Evolutionary conservation across 257 asterid species (phyloP), one percentile per base, ranked within the genome.

Genomic region (Linderniella brevidens): DNA sequence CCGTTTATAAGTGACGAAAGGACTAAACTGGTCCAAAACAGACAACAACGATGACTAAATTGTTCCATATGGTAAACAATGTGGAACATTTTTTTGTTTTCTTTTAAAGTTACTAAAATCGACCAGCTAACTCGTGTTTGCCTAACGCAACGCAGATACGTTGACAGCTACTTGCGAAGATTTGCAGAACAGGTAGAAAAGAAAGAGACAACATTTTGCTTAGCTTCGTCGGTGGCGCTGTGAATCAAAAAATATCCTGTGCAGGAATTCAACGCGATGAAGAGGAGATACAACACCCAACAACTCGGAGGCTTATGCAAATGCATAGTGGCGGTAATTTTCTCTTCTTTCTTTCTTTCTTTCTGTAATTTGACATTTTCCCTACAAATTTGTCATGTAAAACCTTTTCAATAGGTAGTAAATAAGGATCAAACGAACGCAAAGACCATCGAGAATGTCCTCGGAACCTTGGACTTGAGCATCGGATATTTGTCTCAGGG

Each of bases 381-480:
- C 32, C 32, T 25, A 25, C 3, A 25, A 25, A n/a, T n/a, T n/a
- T n/a, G n/a, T n/a, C n/a, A n/a, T n/a, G n/a, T n/a, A n/a, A n/a
- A n/a, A n/a, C n/a, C n/a, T n/a, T n/a, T n/a, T n/a, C 11, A 45
- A 5, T 5, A 11, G 13, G 4, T 18, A 50, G 80, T 67, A 17
- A 68, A 50, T 59, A 61, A 65, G 43, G 79, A 74, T 53, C 66
- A 58, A 19, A 29, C 25, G 48, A 59, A 53, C 13, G 59, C 58
- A 48, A 60, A 67, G 53, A 6, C 32, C 4, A 25, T 60, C 54
- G 67, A 76, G 64, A 63, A 75, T 46, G 67, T 80, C 0, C 73
- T 68, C 8, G 94, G 94, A 46, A 83, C 92, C 8, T 61, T 79
- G 46, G 94, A 77, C 60, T 66, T 79, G 66, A 73, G 73, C 73